Conservation (phyloP, 306 rosid genomes). For the Betula pendula region DNA sequence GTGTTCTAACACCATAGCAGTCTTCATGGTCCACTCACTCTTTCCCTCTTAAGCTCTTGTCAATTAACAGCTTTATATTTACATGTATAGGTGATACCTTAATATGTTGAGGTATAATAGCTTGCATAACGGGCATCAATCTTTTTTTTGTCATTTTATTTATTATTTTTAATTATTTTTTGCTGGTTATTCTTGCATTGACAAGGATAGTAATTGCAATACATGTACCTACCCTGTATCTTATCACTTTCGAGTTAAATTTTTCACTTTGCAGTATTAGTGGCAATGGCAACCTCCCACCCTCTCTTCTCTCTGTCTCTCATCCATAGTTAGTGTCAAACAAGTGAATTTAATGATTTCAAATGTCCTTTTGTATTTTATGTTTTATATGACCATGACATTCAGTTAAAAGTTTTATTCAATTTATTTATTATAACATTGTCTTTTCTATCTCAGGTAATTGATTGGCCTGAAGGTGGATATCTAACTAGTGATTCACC, state of each 20-base stretch:
- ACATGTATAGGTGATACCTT: not conserved
- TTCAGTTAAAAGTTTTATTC: not conserved
- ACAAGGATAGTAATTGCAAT: not conserved
- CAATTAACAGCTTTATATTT: not conserved
- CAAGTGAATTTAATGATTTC: not conserved
- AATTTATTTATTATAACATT: constrained; percentile 12
- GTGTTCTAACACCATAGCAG: not conserved
- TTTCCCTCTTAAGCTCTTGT: not conserved
- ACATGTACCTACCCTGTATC: not conserved
- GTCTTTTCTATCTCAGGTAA: constrained; percentile 54
- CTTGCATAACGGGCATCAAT: not conserved
- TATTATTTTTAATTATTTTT: not conserved
- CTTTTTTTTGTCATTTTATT: not conserved
- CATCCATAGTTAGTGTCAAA: too few species aligned
- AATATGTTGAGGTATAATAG: too few species aligned
- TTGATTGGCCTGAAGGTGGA: constrained; percentile 96
- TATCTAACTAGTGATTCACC: constrained; percentile 67
- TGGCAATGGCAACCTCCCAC: too few species aligned
- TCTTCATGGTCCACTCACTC: not conserved
- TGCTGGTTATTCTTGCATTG: not conserved
- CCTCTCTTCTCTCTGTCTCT: too few species aligned
- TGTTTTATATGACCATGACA: not conserved
- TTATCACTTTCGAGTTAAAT: too few species aligned
- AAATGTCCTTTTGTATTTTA: constrained; percentile 3
- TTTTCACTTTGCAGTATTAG: too few species aligned